Conservation (phyloP, 2,329 filamentous ascomycete species). For the Thyridium curvatum region DNA sequence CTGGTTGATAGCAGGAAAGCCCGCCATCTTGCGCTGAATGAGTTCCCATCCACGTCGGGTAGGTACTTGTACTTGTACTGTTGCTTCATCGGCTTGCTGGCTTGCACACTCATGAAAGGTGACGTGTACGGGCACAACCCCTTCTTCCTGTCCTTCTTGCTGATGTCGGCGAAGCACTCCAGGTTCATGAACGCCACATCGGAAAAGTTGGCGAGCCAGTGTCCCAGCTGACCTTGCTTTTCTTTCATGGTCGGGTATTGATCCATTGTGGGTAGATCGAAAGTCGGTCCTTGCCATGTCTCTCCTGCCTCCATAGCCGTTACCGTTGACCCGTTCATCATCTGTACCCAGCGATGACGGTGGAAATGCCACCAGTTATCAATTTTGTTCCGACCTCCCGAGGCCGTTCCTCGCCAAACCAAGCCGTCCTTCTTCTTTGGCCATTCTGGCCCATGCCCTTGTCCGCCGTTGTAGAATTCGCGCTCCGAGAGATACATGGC, state of each 20-base stretch:
- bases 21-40: constrained; percentile 54
- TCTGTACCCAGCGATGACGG: constrained; percentile 61
- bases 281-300: constrained; percentile 33
- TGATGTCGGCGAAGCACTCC: constrained; percentile 22
- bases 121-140: constrained; percentile 28
- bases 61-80: constrained; percentile 56
- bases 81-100: constrained; percentile 33
- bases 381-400: constrained; percentile 44
- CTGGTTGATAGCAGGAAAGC: constrained; percentile 57
- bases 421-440: constrained; percentile 47
- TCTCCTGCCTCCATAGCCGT: constrained; percentile 32
- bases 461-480: constrained; percentile 50
- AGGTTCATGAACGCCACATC: constrained; percentile 37
- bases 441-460: constrained; percentile 49
- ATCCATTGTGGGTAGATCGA: constrained; percentile 33
- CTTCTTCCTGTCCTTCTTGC: constrained; percentile 8
- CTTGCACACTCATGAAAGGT: constrained; percentile 23
- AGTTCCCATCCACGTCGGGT: constrained; percentile 64
- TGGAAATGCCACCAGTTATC: constrained; percentile 63
- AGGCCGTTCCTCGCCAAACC: constrained; percentile 60
- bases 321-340: constrained; percentile 60
- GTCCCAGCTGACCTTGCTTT: constrained; percentile 23
- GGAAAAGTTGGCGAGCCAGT: constrained; percentile 33
- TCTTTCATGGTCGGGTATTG: constrained; percentile 33
- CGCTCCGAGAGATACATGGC: constrained; percentile 56